Percentiles rank a stretch among this genome's conserved stretches.
phyloP scores from a whole-genome alignment of 331 rosid genomes.

The Dryas integrifolia region DNA sequence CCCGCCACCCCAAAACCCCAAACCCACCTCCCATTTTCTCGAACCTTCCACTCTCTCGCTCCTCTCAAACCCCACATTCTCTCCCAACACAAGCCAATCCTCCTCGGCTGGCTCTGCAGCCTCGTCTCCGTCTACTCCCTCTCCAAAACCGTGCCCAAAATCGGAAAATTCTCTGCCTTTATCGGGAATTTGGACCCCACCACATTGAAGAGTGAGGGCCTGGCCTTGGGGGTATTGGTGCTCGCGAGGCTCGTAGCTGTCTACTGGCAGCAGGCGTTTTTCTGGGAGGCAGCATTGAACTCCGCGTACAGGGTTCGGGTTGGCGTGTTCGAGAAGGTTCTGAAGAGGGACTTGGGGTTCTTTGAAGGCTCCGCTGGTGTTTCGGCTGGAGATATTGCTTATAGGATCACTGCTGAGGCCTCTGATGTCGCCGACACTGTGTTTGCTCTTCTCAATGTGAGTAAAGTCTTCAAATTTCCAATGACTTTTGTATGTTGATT shows the following conservation, averaged over 20 bases:
- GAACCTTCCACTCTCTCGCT: constrained; percentile 29
- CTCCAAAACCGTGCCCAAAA: constrained; percentile 46
- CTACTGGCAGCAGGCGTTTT: constrained; percentile 70
- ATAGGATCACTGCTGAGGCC: constrained; percentile 83
- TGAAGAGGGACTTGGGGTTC: constrained; percentile 57
- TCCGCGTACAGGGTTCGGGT: constrained; percentile 54
- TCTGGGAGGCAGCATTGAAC: constrained; percentile 78
- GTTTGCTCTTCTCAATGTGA: constrained; percentile 67
- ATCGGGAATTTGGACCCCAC: constrained; percentile 22
- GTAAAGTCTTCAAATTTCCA: constrained; percentile 24
- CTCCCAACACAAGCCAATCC: constrained; percentile 44
- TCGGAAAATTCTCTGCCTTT: constrained; percentile 40
- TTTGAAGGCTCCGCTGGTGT: constrained; percentile 51
- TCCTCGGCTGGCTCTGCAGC: constrained; percentile 79
- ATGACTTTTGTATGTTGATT: background rate
- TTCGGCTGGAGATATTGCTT: constrained; percentile 68
- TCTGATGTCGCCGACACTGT: constrained; percentile 65
- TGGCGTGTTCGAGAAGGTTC: constrained; percentile 51
- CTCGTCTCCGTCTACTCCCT: constrained; percentile 62
- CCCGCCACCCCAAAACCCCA: constrained; percentile 17
- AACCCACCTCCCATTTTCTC: constrained; percentile 17
- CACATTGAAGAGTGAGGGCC: constrained; percentile 32
- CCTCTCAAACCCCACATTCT: constrained; percentile 53
- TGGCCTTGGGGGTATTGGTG: constrained; percentile 44
- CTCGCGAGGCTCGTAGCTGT: constrained; percentile 46